Evolutionary conservation across 208 protist species (phyloP), one percentile per base, ranked within the genome.

Genomic region (Wallacemonas sp.): DNA sequence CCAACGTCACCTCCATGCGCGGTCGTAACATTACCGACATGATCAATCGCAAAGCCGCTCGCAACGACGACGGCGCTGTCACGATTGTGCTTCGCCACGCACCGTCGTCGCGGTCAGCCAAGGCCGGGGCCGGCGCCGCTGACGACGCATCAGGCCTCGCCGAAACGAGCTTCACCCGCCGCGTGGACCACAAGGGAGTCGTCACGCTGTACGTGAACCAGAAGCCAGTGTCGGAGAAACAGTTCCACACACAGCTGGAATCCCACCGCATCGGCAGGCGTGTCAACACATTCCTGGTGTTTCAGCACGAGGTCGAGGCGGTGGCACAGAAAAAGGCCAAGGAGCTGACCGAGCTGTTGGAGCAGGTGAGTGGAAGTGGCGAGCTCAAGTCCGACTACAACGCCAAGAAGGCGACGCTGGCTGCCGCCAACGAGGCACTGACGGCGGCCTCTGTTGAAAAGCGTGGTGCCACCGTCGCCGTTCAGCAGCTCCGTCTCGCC

Each of bases 231-330:
- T 82, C 76, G 1, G 76, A 85, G 48, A 67, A 87, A 26, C 71
- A 94, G 23, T 99, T 99, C 77, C 60, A 87, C n/a, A 65, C 78
- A 2, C 34, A 48, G 16, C 78, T 99, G 29, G 34, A 68, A 23
- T 52, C 78, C 43, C 79, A 96, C 65, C 73, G 83, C 43, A 87
- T 99, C 46, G 60, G 97, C 17, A 21, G 21, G 19, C 94, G 98
- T 41, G 88, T 95, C 0, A 87, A 86, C 55, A 98, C 98, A 56
- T 99, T 99, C 63, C 76, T 98, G 19, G 88, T 99, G 6, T 98
- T 97, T 55, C 97, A 99, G 75, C 98, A 99, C 67, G 96, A 99
- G 65, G 97, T 99, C 5, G 90, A 98, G 49, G 76, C 72, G 1
- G 80, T 99, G 2, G 98, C 97, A 2, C 83, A 89, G n/a, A 98